Conservation (phyloP, 1,284 basidiomycete genomes). For the Heterobasidion occidentale region DNA sequence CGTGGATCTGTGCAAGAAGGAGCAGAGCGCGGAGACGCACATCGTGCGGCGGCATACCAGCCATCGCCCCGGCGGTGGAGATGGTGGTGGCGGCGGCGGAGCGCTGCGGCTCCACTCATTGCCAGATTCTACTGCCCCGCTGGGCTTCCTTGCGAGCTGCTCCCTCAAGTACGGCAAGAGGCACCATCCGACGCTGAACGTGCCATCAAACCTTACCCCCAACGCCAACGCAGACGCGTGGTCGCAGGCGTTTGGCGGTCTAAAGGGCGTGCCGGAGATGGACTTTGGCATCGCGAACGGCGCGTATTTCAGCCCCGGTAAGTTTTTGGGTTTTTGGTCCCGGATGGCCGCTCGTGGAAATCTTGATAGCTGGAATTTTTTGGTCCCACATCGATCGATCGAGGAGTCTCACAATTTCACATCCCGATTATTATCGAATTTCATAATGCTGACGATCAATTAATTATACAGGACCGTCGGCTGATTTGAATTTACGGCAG, state of each 20-base stretch:
- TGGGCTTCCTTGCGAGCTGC: constrained; percentile 23
- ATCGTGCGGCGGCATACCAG: constrained; percentile 6
- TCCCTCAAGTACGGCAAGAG: constrained; percentile 16
- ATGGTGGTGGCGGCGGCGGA: not conserved
- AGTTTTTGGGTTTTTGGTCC: too few relatives aligned
- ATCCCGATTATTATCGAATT: too few relatives aligned
- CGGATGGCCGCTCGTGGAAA: too few relatives aligned
- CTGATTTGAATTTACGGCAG: constrained; percentile 27
- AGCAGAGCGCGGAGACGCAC: constrained; percentile 11
- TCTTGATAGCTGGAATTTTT: too few relatives aligned
- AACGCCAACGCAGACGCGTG: too few relatives aligned
- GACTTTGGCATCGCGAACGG: constrained; percentile 18
- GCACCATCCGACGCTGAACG: not conserved
- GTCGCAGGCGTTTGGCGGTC: constrained; percentile 5
- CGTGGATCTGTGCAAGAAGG: not conserved
- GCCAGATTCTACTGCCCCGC: constrained; percentile 18
- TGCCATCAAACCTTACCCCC: constrained; percentile 1
- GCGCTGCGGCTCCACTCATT: constrained; percentile 7
- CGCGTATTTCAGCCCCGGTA: constrained; percentile 21
- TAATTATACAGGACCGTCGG: constrained; percentile 19
- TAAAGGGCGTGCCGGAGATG: not conserved
- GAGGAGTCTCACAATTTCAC: too few relatives aligned
- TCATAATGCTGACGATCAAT: constrained; percentile 16
- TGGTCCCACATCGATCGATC: too few relatives aligned
- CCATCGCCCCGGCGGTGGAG: not conserved